Percentiles rank a stretch among this genome's conserved stretches.
phyloP scores from a whole-genome alignment of 805 yeast species.

The Nakazawaea anatomiae region DNA sequence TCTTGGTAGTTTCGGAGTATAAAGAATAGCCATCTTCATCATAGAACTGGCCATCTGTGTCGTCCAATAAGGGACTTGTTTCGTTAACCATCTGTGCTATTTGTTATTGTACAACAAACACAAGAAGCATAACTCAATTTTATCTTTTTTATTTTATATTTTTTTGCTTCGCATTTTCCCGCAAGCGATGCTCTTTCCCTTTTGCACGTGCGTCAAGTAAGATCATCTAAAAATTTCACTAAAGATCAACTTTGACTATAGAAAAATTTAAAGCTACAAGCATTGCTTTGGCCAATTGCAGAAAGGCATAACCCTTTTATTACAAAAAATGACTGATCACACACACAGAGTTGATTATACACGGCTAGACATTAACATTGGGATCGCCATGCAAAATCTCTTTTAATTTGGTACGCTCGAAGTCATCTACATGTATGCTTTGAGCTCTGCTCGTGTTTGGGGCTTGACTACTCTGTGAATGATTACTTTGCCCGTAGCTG shows the following conservation, averaged over 20 bases:
- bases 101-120: background rate
- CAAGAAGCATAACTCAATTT: background rate
- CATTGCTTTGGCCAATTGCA: too few species aligned
- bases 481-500: background rate
- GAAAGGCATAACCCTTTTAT: too few species aligned
- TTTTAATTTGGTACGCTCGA: background rate
- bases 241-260: background rate
- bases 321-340: too few species aligned
- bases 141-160: background rate
- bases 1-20: background rate
- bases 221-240: background rate
- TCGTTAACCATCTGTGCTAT: background rate
- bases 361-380: too few species aligned
- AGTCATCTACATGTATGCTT: constrained; percentile 11
- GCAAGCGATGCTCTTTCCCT: too few species aligned
- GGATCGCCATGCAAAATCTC: too few species aligned
- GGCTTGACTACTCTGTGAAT: background rate
- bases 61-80: constrained; percentile 2
- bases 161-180: background rate
- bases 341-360: too few species aligned
- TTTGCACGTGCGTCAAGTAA: too few species aligned
- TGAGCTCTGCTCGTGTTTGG: constrained; percentile 10
- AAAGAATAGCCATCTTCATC: constrained; percentile 15
- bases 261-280: background rate
- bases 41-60: constrained; percentile 10